These are phyloP conservation scores for Plasmodium ovale DNA, from an alignment of 169 alveolate species.

Conservation along the genomic window DNA sequence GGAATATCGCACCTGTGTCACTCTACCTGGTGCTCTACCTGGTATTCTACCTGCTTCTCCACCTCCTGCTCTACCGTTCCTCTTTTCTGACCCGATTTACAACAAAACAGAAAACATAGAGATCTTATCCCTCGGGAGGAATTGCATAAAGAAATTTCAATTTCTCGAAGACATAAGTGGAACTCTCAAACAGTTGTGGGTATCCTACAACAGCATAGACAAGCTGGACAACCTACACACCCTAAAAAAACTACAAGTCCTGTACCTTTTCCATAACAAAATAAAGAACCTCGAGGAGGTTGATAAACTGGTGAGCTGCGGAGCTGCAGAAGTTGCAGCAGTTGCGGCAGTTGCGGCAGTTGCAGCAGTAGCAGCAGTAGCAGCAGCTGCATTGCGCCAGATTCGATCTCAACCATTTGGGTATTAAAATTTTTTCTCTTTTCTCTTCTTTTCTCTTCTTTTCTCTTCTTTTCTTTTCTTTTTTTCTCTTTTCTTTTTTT, in stretches of 20 bases:
- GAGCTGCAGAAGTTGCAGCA: too few species aligned
- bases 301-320: slow-evolving; percentile 37
- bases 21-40: too few species aligned
- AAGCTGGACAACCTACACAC: slow-evolving; percentile 57
- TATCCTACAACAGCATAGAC: slow-evolving; percentile 51
- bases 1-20: too few species aligned
- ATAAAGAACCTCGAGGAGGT: slow-evolving; percentile 46
- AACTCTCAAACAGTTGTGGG: slow-evolving; percentile 52
- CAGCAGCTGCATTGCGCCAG: too few species aligned
- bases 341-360: too few species aligned
- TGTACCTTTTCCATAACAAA: slow-evolving; percentile 58
- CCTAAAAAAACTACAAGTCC: slow-evolving; percentile 54
- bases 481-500: neutral
- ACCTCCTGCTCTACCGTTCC: too few species aligned
- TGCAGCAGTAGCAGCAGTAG: too few species aligned
- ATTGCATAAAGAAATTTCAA: slow-evolving; percentile 54
- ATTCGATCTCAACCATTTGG: too few species aligned
- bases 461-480: neutral
- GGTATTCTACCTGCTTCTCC: too few species aligned
- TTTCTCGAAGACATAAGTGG: slow-evolving; percentile 58
- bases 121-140: slow-evolving; percentile 51
- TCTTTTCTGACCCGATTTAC: neutral
- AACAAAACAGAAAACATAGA: slow-evolving; percentile 41
- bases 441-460: neutral
- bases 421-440: too few species aligned